phyloP scores from a whole-genome alignment of 1,284 basidiomycete species.

The Naganishia sp. region DNA sequence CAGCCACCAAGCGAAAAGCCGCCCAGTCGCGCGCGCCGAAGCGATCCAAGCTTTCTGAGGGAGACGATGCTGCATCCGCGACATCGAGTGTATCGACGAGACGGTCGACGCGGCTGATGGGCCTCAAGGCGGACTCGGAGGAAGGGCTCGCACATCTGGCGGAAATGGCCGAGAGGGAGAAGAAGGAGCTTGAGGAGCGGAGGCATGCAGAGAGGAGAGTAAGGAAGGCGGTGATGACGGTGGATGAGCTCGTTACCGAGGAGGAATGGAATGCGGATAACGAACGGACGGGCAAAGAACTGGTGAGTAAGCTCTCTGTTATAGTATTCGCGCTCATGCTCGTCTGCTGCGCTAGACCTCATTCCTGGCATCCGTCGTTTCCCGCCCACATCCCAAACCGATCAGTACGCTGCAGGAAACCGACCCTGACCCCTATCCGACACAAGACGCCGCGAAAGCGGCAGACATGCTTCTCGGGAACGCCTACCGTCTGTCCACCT shows the following conservation, averaged over 20 bases:
- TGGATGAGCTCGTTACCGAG: conserved; percentile 28
- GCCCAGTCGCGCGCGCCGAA: conserved; percentile 6
- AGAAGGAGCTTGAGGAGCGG: conserved; percentile 6
- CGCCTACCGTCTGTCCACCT: conserved; percentile 44
- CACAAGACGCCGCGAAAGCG: not conserved
- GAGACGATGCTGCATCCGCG: not conserved
- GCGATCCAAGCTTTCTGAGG: conserved; percentile 9
- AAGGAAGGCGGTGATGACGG: conserved; percentile 23
- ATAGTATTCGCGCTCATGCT: not conserved
- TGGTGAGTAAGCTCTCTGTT: conserved; percentile 20
- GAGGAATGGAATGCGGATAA: conserved; percentile 26
- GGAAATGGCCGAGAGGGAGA: conserved; percentile 5
- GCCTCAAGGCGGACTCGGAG: conserved; percentile 12
- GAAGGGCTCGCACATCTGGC: conserved; percentile 12
- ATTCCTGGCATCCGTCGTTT: conserved; percentile 7
- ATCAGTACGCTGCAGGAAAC: not conserved
- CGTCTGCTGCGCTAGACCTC: not conserved
- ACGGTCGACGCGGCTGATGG: conserved; percentile 14
- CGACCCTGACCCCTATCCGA: conserved; percentile 8
- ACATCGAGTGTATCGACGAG: not conserved
- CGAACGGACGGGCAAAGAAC: conserved; percentile 7
- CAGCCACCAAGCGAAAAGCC: conserved; percentile 4
- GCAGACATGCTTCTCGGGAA: conserved; percentile 32
- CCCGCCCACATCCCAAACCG: conserved; percentile 4
- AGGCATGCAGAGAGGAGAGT: conserved; percentile 25